Evolutionary conservation across 202 grass and related monocot genomes (phyloP).

Genomic region (Sporobolus alterniflorus): DNA sequence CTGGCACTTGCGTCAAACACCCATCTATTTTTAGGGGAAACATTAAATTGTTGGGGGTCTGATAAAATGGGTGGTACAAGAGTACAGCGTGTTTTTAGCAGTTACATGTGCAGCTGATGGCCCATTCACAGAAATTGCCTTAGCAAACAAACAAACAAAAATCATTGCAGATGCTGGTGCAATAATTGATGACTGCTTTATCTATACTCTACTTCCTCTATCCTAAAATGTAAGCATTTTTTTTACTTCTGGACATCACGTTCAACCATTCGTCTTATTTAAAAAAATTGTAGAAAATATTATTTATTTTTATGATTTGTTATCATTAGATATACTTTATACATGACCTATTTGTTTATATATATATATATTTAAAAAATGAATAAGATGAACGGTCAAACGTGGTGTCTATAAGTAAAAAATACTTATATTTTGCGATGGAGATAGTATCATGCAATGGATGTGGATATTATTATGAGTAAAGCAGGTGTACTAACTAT

Average conservation of each 20-base stretch:
- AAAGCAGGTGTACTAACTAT: too few relatives aligned
- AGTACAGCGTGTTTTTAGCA: background rate
- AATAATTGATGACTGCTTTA: background rate
- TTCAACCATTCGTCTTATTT: too few relatives aligned
- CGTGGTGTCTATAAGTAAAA: too few relatives aligned
- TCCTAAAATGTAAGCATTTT: too few relatives aligned
- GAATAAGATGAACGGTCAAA: too few relatives aligned
- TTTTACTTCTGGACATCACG: too few relatives aligned
- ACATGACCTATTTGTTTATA: too few relatives aligned
- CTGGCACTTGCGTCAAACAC: background rate
- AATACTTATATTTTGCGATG: too few relatives aligned
- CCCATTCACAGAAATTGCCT: background rate
- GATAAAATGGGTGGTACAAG: background rate
- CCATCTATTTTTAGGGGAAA: background rate
- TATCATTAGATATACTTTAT: too few relatives aligned
- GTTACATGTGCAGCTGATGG: background rate
- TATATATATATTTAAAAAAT: too few relatives aligned
- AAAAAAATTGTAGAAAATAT: too few relatives aligned
- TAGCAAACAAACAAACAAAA: background rate
- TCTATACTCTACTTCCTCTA: background rate
- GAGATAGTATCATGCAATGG: background rate
- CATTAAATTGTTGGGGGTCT: background rate
- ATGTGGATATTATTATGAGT: background rate
- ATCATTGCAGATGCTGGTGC: background rate
- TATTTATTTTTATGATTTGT: too few relatives aligned